Evolutionary conservation across 2,329 filamentous ascomycete species (phyloP).

Genomic region (Talaromyces sp.): DNA sequence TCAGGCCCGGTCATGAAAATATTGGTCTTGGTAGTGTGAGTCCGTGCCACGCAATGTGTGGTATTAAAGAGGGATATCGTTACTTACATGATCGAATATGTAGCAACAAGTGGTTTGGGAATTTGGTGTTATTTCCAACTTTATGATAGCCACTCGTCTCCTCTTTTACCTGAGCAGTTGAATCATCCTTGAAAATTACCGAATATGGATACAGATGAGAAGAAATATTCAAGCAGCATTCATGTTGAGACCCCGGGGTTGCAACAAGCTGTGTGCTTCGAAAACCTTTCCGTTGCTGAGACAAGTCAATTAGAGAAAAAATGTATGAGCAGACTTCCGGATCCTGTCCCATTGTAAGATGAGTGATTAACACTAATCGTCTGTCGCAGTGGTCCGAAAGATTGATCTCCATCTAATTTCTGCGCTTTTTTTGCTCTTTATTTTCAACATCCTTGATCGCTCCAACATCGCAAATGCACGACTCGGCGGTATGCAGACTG

Average conservation of each 20-base stretch:
- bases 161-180: neutral
- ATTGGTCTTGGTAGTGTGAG: neutral
- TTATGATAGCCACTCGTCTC: neutral
- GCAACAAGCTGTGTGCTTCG: neutral
- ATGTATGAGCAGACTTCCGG: neutral
- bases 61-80: neutral
- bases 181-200: neutral
- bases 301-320: neutral
- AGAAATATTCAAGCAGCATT: neutral
- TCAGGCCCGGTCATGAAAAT: neutral
- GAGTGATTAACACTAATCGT: neutral
- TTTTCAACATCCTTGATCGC: slow-evolving; percentile 51
- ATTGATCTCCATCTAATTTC: neutral
- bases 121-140: neutral
- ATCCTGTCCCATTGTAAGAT: neutral
- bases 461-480: slow-evolving; percentile 67
- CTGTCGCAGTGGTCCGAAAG: neutral
- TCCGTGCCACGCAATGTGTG: neutral
- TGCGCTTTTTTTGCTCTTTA: slow-evolving; percentile 1
- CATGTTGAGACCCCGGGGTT: neutral
- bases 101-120: neutral
- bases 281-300: neutral
- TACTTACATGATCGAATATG: neutral
- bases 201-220: neutral
- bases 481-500: slow-evolving; percentile 61